Percentiles rank a stretch among this genome's conserved stretches.
phyloP scores from a whole-genome alignment of 2,329 filamentous ascomycete genomes.

The Colletotrichum incanum region DNA sequence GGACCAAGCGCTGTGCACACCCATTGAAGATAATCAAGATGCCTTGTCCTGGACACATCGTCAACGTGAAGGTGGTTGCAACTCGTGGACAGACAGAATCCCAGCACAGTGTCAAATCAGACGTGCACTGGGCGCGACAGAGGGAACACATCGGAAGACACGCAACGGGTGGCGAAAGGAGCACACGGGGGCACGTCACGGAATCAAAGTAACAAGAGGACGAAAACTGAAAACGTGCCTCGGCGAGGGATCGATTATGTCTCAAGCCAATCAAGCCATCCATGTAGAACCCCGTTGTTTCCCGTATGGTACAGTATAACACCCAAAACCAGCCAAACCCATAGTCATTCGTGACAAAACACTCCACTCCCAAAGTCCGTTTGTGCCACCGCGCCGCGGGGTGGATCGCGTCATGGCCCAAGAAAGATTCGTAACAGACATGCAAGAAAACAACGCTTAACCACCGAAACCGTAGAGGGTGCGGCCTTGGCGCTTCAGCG shows the following conservation, averaged over 20 bases:
- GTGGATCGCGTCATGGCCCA: conserved; percentile 44
- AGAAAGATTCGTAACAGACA: conserved; percentile 56
- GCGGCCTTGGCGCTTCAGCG: conserved; percentile 79
- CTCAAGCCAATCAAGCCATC: conserved; percentile 44
- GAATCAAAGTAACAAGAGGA: neutral
- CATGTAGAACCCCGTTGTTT: conserved; percentile 55
- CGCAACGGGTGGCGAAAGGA: neutral
- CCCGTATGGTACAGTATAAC: conserved; percentile 62
- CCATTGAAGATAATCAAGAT: neutral
- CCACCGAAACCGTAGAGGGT: conserved; percentile 93
- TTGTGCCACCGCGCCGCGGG: conserved; percentile 33
- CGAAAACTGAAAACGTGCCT: conserved; percentile 39
- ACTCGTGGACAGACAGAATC: neutral
- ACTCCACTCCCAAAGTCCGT: conserved; percentile 52
- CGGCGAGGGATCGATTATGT: conserved; percentile 42
- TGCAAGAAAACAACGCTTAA: conserved; percentile 65
- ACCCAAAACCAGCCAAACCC: conserved; percentile 61
- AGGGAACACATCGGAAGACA: neutral
- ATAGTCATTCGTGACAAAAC: conserved; percentile 57
- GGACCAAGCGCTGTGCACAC: neutral
- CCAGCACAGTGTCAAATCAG: neutral
- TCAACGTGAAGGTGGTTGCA: neutral
- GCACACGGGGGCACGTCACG: neutral
- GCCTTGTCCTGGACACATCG: neutral
- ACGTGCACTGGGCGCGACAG: neutral